Evolutionary conservation across 352 stramenopile species (phyloP).

Genomic region (Pythium aquatile): DNA sequence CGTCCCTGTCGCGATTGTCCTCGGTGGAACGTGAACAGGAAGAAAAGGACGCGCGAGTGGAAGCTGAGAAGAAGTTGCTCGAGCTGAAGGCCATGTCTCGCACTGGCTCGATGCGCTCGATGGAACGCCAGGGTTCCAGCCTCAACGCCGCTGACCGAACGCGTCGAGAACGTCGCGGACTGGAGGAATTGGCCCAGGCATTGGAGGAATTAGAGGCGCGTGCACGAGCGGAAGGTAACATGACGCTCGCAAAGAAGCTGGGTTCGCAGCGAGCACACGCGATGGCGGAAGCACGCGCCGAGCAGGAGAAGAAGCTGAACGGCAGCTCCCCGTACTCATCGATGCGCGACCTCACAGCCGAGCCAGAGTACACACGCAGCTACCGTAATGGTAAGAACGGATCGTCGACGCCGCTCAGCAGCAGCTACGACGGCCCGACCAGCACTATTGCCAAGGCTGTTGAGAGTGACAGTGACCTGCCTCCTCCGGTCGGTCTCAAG

Average conservation of each 20-base stretch:
- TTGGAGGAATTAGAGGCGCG: constrained; percentile 79
- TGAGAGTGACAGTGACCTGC: constrained; percentile 16
- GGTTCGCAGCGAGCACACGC: constrained; percentile 74
- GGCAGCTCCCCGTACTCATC: constrained; percentile 36
- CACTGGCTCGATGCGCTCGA: constrained; percentile 56
- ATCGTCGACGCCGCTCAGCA: constrained; percentile 15
- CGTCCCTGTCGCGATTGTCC: constrained; percentile 36
- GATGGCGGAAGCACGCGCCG: constrained; percentile 53
- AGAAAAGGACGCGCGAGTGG: constrained; percentile 70
- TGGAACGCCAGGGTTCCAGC: constrained; percentile 45
- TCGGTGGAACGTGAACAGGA: constrained; percentile 60
- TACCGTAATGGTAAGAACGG: constrained; percentile 34
- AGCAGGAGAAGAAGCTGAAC: constrained; percentile 35
- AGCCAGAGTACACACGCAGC: constrained; percentile 25
- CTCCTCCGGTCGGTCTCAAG: constrained; percentile 27
- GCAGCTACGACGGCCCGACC: constrained; percentile 31
- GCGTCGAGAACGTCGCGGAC: constrained; percentile 63
- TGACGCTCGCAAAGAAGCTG: constrained; percentile 74
- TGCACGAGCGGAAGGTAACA: constrained; percentile 72
- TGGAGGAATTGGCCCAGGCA: constrained; percentile 80
- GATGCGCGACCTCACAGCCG: constrained; percentile 34
- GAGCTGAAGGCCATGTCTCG: constrained; percentile 77
- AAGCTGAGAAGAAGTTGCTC: constrained; percentile 80
- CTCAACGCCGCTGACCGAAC: constrained; percentile 62
- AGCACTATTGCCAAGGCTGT: constrained; percentile 23